phyloP scores from a whole-genome alignment of 2,329 filamentous ascomycete genomes.

The Beauveria sp. region DNA sequence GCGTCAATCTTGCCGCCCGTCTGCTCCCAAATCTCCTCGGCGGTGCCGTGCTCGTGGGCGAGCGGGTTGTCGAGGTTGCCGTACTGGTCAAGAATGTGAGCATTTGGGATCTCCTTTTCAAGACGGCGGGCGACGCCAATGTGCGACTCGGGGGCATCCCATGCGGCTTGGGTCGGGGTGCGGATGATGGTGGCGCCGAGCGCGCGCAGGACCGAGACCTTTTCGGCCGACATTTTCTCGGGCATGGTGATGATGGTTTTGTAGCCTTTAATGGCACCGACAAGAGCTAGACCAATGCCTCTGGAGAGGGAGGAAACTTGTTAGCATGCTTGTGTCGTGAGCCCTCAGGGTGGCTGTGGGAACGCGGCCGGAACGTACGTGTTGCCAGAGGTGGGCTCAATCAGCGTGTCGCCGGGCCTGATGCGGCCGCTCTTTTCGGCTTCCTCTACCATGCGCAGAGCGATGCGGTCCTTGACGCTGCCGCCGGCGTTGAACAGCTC shows the following conservation, averaged over 20 bases:
- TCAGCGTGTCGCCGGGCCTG: conserved; percentile 93
- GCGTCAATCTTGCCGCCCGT: conserved; percentile 75
- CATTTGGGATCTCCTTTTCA: conserved; percentile 92
- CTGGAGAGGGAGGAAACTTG: conserved; percentile 20
- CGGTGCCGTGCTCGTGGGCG: conserved; percentile 89
- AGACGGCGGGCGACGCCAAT: conserved; percentile 88
- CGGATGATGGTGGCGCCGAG: conserved; percentile 96
- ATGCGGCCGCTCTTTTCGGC: conserved; percentile 87
- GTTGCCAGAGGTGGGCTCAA: conserved; percentile 96
- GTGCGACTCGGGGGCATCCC: conserved; percentile 89
- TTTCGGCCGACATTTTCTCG: conserved; percentile 99
- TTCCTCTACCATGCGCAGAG: conserved; percentile 93
- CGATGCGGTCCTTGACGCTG: conserved; percentile 92
- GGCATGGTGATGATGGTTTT: conserved; percentile 97
- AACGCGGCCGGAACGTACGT: conserved; percentile 44
- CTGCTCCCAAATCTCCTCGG: conserved; percentile 93
- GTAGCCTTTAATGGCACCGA: conserved; percentile 94
- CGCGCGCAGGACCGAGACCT: conserved; percentile 88
- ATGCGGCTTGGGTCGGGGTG: conserved; percentile 92
- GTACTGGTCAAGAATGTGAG: conserved; percentile 96
- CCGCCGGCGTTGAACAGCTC: conserved; percentile 93
- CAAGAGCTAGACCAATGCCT: conserved; percentile 89
- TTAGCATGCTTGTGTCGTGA: background rate
- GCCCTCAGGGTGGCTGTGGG: background rate
- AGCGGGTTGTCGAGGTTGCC: conserved; percentile 84